Evolutionary conservation across 495 filamentous ascomycete species (phyloP).

Genomic region (Sordaria brevicollis): DNA sequence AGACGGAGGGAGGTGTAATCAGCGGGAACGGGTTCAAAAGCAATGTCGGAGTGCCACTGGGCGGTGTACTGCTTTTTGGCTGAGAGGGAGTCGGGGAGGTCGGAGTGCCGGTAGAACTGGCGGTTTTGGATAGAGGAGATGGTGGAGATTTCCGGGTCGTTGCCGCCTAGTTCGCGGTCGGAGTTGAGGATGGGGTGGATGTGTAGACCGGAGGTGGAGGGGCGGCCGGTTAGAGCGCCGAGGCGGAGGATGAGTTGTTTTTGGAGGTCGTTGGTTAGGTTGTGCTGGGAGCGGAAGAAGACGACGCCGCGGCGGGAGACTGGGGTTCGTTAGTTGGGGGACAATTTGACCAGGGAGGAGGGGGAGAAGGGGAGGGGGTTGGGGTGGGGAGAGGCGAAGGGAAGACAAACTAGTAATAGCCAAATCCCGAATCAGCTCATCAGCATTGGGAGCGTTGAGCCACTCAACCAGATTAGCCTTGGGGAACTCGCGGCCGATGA

Average conservation of each 20-base stretch:
- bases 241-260: slow-evolving; percentile 56
- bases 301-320: slow-evolving; percentile 74
- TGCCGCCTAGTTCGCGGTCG: slow-evolving; percentile 44
- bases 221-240: slow-evolving; percentile 54
- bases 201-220: slow-evolving; percentile 51
- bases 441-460: slow-evolving; percentile 52
- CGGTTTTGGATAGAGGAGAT: slow-evolving; percentile 52
- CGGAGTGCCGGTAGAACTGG: slow-evolving; percentile 36
- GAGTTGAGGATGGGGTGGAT: slow-evolving; percentile 61
- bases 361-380: neutral
- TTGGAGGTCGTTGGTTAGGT: slow-evolving; percentile 31
- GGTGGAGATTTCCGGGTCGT: slow-evolving; percentile 62
- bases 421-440: slow-evolving; percentile 55
- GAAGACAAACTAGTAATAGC: slow-evolving; percentile 52
- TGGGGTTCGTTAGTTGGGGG: slow-evolving; percentile 14
- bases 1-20: slow-evolving; percentile 55
- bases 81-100: slow-evolving; percentile 5
- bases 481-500: slow-evolving; percentile 59
- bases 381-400: slow-evolving; percentile 5
- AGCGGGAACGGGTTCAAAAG: slow-evolving; percentile 52
- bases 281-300: slow-evolving; percentile 66
- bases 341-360: neutral
- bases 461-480: slow-evolving; percentile 51
- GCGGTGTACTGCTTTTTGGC: slow-evolving; percentile 27
- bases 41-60: slow-evolving; percentile 56